These are phyloP conservation scores for Candida pseudoglaebosa DNA, from an alignment of 805 yeast species.

Conservation along the genomic window DNA sequence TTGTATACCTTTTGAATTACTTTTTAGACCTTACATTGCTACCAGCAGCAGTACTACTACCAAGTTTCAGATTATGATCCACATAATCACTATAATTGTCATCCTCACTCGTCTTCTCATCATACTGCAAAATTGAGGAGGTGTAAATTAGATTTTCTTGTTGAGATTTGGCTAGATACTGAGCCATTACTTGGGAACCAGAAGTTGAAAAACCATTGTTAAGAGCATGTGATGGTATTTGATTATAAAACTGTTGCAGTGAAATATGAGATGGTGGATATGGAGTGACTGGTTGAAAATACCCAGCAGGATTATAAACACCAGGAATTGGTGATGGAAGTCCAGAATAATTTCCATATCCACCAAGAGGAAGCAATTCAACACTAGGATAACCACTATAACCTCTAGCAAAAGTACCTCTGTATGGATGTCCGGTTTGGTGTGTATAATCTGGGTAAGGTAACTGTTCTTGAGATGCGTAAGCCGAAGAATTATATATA, in stretches of 20 bases:
- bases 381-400: background rate
- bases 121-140: conserved; percentile 19
- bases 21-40: conserved; percentile 4
- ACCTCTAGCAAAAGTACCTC: background rate
- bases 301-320: background rate
- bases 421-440: background rate
- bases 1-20: background rate
- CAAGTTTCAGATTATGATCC: background rate
- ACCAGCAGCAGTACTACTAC: background rate
- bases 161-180: conserved; percentile 69
- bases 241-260: conserved; percentile 11
- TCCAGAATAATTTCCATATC: background rate
- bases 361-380: background rate
- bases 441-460: background rate
- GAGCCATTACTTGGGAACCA: conserved; percentile 76
- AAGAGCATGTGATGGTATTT: conserved; percentile 8
- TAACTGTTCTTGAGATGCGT: background rate
- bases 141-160: conserved; percentile 54
- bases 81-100: conserved; percentile 1
- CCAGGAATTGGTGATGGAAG: background rate
- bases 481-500: conserved; percentile 1
- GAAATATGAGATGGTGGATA: conserved; percentile 6
- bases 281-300: conserved; percentile 1
- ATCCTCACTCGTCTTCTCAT: conserved; percentile 16
- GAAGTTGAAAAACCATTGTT: conserved; percentile 21